These are phyloP conservation scores for Trypanosoma caninum DNA, from an alignment of 208 protist species.

Conservation along the genomic window DNA sequence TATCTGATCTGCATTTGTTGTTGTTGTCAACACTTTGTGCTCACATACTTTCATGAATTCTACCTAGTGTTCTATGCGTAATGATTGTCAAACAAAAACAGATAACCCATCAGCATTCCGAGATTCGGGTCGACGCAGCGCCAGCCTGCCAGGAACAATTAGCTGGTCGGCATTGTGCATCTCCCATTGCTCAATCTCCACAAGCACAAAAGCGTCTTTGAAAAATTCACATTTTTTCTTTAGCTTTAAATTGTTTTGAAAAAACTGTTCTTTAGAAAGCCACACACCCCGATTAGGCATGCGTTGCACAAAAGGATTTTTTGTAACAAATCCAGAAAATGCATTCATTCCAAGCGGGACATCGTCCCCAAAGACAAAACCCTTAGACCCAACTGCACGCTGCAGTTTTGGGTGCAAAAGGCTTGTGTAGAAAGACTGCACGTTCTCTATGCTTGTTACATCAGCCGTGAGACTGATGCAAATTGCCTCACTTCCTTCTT, in stretches of 20 bases:
- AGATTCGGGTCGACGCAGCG: constrained; percentile 29
- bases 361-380: constrained; percentile 20
- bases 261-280: constrained; percentile 81
- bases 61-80: constrained; percentile 9
- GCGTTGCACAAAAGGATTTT: constrained; percentile 66
- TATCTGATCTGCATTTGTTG: too few species aligned
- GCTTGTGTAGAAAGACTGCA: constrained; percentile 41
- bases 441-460: constrained; percentile 50
- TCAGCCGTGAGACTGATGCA: constrained; percentile 70
- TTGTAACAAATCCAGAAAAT: constrained; percentile 57
- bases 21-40: too few species aligned
- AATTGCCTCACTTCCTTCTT: constrained; percentile 78
- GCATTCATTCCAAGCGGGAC: constrained; percentile 81
- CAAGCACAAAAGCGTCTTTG: constrained; percentile 42
- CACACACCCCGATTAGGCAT: constrained; percentile 72
- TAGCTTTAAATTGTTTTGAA: constrained; percentile 50
- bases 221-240: constrained; percentile 19
- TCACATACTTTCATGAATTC: constrained; percentile 6
- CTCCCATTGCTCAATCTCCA: constrained; percentile 82
- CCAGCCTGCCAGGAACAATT: constrained; percentile 68
- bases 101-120: neutral
- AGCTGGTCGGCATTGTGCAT: constrained; percentile 88
- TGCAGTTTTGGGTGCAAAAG: constrained; percentile 57
- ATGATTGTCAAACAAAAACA: constrained; percentile 16
- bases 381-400: neutral